Evolutionary conservation across 2,329 filamentous ascomycete genomes (phyloP), one percentile per base, ranked within the genome.

Genomic region (Pseudogymnoascus sp.): DNA sequence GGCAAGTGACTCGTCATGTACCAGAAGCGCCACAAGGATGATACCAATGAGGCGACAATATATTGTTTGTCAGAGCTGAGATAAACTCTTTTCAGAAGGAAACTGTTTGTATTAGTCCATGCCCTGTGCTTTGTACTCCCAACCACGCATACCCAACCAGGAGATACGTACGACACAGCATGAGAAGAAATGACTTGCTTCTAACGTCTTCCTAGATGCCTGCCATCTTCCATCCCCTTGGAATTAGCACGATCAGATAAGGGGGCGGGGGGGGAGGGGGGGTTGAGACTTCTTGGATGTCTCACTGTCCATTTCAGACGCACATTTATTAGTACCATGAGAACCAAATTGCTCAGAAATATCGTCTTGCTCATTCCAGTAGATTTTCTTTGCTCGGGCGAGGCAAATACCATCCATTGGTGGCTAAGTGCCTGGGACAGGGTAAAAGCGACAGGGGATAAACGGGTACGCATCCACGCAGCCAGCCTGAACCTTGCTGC

Each of bases 1-100:
- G 50, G 50, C 50, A 56, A 56, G 28, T 34, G 50, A 56, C 50
- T 34, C 28, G 50, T 56, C 50, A 34, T 18, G 50, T 56, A 56
- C 50, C 16, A 36, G 28, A 21, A 56, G 28, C 50, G 28, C 50
- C 50, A 56, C 16, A 16, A 21, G 50, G 25, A 56, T 36, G 16
- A 16, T 56, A 18, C 28, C 50, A 56, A 34, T 18, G 50, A 34
- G 28, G 28, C 28, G 16, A 14, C 50, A 10, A 56, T 34, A 36
- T 3, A 56, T 56, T 56, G 14, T 56, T 56, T 56, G 50, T 56
- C 16, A 31, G 16, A 56, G 28, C 3, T 21, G 50, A 56, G n/a
- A 56, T 56, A 56, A n/a, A 34, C 16, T 34, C 28, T 7, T 31
- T 46, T 34, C 50, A 56, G 23, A 56, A 36, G 25, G 28, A 56